Evolutionary conservation across 2,329 filamentous ascomycete genomes (phyloP), one percentile per base, ranked within the genome.

Genomic region (Microcyclosporella mali): DNA sequence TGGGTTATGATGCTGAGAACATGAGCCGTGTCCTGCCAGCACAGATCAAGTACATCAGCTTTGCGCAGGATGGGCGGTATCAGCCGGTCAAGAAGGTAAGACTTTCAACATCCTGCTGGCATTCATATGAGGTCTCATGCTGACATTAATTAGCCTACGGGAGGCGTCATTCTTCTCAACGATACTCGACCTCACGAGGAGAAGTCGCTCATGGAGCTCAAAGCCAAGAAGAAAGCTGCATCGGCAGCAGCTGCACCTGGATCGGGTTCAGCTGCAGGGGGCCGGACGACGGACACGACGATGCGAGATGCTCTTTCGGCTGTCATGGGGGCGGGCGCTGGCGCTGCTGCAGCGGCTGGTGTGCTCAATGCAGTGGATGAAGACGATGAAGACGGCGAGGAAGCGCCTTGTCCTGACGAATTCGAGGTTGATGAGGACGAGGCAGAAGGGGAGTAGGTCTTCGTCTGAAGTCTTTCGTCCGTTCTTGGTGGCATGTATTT

Each of bases 11-110:
- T 52, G 78, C 98, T 49, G 86, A 92, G 62, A 98, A 98, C 73
- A 94, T 98, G 88, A 94, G 85, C 41, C 80, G 92, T 57, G 88
- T 98, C 28, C 78, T 98, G 36, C 92, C 89, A 1, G 79, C 81
- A 35, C 92, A 98, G 70, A 78, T 97, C 60, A 95, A 94, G 72
- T 95, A 90, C 66, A 87, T 98, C 61, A 94, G 81, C 66, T 95
- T 98, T 74, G 81, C 87, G 37, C 79, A 86, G 51, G 85, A 86
- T 34, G 63, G 60, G 15, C 82, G 94, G 56, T 98, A 95, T 69
- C 87, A 85, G 74, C 90, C 92, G 28, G 89, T 97, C 51, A 87
- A 86, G 71, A 82, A 94, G 79, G 87, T 90, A 70, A 64, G 74
- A 31, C 6, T 27, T n/a, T n/a, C 7, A 10, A 27, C 7, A 29